Evolutionary conservation across 2,329 filamentous ascomycete species (phyloP).

Genomic region (Talaromyces marneffei): DNA sequence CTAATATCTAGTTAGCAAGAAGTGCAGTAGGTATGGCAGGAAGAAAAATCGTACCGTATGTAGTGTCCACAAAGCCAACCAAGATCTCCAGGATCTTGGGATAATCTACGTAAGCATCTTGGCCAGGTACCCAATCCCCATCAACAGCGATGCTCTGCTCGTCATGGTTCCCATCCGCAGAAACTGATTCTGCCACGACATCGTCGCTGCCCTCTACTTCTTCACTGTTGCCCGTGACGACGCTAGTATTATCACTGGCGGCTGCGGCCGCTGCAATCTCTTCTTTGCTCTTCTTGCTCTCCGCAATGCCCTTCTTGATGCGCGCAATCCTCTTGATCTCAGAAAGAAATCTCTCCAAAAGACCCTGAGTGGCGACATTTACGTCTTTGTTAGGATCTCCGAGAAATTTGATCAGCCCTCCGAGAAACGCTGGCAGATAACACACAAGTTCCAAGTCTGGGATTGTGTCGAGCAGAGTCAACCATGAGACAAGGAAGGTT

Average conservation of each 20-base stretch:
- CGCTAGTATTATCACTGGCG: slow-evolving; percentile 62
- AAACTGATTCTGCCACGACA: slow-evolving; percentile 46
- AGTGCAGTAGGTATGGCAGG: no score
- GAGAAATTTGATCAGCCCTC: slow-evolving; percentile 82
- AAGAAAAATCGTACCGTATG: slow-evolving; percentile 64
- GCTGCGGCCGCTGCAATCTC: slow-evolving; percentile 65
- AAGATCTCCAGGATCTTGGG: slow-evolving; percentile 87
- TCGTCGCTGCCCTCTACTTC: slow-evolving; percentile 48
- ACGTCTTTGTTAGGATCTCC: slow-evolving; percentile 89
- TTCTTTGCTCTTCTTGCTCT: slow-evolving; percentile 66
- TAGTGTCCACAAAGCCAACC: slow-evolving; percentile 79
- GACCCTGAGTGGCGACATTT: slow-evolving; percentile 84
- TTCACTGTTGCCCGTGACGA: slow-evolving; percentile 44
- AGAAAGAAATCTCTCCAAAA: slow-evolving; percentile 80
- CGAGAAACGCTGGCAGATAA: slow-evolving; percentile 85
- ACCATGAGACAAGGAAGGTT: slow-evolving; percentile 94
- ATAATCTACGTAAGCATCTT: slow-evolving; percentile 93
- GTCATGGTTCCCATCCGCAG: slow-evolving; percentile 50
- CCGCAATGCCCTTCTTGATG: slow-evolving; percentile 84
- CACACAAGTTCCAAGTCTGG: slow-evolving; percentile 92
- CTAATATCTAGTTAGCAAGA: slow-evolving; percentile 40
- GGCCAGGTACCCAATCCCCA: slow-evolving; percentile 94
- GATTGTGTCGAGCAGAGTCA: slow-evolving; percentile 89
- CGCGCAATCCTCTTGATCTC: slow-evolving; percentile 94
- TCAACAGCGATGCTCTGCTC: slow-evolving; percentile 57